phyloP scores from a whole-genome alignment of 2,329 filamentous ascomycete species.

The Westerdykella aurantiaca region DNA sequence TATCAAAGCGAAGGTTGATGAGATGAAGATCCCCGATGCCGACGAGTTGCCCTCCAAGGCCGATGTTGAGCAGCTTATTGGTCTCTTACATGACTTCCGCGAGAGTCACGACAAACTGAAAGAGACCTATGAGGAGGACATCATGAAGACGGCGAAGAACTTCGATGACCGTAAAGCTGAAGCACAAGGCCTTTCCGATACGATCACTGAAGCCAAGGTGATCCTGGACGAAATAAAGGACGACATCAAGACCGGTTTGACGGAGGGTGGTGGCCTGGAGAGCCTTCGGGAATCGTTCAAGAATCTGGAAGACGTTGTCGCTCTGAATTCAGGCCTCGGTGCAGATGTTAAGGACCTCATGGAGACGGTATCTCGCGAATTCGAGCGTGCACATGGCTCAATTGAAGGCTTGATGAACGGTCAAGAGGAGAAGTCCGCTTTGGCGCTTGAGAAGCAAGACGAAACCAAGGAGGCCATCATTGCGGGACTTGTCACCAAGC shows the following conservation, averaged over 20 bases:
- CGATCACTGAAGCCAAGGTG: conserved; percentile 70
- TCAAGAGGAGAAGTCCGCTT: conserved; percentile 55
- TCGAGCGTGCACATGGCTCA: conserved; percentile 78
- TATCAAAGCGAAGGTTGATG: conserved; percentile 71
- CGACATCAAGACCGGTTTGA: conserved; percentile 68
- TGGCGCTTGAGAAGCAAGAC: conserved; percentile 54
- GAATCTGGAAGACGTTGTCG: conserved; percentile 63
- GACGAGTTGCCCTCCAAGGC: conserved; percentile 68
- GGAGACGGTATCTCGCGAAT: conserved; percentile 74
- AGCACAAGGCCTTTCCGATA: conserved; percentile 69
- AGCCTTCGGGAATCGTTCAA: conserved; percentile 57
- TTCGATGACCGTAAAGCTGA: conserved; percentile 82
- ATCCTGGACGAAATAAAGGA: conserved; percentile 74
- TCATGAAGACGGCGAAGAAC: conserved; percentile 68
- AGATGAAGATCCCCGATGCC: conserved; percentile 65
- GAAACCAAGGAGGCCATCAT: conserved; percentile 53
- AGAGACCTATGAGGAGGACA: conserved; percentile 66
- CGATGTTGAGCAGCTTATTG: conserved; percentile 61
- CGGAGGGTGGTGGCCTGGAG: conserved; percentile 62
- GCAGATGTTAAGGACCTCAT: conserved; percentile 55
- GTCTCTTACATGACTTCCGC: conserved; percentile 47
- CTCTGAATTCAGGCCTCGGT: conserved; percentile 39
- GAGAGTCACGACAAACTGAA: conserved; percentile 61
- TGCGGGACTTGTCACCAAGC: conserved; percentile 50
- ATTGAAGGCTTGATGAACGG: conserved; percentile 77